Percentiles rank a stretch among this genome's conserved stretches.
These are phyloP conservation scores for Dryadomyces quercus-mongolicae DNA, from an alignment of 2,329 filamentous ascomycete genomes.

Conservation along the genomic window DNA sequence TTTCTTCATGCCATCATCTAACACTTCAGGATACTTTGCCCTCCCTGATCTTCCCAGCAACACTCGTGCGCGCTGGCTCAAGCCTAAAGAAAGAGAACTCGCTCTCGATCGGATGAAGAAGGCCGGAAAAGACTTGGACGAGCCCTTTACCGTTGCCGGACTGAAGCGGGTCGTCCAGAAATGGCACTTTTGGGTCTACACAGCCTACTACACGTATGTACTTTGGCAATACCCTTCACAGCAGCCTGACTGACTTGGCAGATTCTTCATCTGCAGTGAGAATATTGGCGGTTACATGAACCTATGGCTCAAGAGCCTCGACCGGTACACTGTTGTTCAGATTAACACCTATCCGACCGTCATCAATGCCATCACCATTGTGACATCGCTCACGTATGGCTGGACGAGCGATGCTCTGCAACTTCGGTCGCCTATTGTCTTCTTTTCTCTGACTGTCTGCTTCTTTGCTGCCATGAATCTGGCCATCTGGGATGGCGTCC, in stretches of 20 bases:
- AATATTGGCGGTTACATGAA: not conserved
- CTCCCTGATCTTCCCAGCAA: conserved; percentile 1
- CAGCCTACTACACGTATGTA: not conserved
- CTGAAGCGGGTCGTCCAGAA: not conserved
- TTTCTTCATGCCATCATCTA: not conserved
- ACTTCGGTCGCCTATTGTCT: not conserved
- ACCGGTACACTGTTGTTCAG: not conserved
- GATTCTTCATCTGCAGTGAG: conserved; percentile 1
- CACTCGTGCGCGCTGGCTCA: not conserved
- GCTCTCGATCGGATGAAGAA: not conserved
- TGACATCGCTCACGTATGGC: not conserved
- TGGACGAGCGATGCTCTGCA: conserved; percentile 2
- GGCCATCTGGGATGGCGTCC: conserved; percentile 1
- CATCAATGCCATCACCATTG: conserved; percentile 1
- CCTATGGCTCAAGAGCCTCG: not conserved
- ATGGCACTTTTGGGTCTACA: conserved; percentile 4
- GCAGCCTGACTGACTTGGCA: not conserved
- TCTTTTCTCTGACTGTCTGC: not conserved
- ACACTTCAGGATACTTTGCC: not conserved
- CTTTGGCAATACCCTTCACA: not conserved
- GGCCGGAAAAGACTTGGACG: not conserved
- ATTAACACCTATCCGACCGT: conserved; percentile 2
- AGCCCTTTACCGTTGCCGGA: not conserved
- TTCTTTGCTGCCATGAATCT: conserved; percentile 1
- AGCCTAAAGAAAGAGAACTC: not conserved